A percentile compares a stretch with the other conserved stretches of the same genome.
phyloP scores from a whole-genome alignment of 495 filamentous ascomycete species.

The Cladorrhinum samala region DNA sequence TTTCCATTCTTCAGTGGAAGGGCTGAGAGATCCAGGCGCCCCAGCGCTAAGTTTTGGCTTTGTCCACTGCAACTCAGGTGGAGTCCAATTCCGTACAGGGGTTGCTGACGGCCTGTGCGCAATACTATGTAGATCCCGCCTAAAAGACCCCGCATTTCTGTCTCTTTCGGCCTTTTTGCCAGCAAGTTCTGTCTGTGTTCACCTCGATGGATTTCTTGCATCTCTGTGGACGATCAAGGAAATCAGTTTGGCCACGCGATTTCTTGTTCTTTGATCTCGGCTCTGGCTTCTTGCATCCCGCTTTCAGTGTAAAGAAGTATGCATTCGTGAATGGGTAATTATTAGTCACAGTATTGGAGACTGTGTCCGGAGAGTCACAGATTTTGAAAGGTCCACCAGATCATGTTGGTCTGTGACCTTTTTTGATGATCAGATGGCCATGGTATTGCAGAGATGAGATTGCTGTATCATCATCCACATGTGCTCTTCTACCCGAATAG shows the following conservation, averaged over 20 bases:
- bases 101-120: not conserved
- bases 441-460: slow-evolving; percentile 4
- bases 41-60: slow-evolving; percentile 3
- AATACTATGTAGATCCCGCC: not conserved
- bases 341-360: not conserved
- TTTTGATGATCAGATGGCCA: not conserved
- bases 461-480: not conserved
- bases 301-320: too few relatives aligned
- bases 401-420: not conserved
- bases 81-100: slow-evolving; percentile 2
- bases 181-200: not conserved
- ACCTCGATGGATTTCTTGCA: not conserved
- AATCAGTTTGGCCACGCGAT: not conserved
- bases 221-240: not conserved
- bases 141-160: not conserved
- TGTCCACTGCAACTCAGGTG: slow-evolving; percentile 3
- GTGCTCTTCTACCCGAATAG: not conserved
- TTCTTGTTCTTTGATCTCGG: not conserved
- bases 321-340: not conserved
- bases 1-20: not conserved
- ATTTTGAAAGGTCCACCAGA: not conserved
- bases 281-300: not conserved
- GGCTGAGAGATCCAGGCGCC: too few relatives aligned
- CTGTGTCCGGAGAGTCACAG: not conserved
- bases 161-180: not conserved